Evolutionary conservation across 2,329 filamentous ascomycete genomes (phyloP), one percentile per base, ranked within the genome.

Genomic region (Didymella pinodella): DNA sequence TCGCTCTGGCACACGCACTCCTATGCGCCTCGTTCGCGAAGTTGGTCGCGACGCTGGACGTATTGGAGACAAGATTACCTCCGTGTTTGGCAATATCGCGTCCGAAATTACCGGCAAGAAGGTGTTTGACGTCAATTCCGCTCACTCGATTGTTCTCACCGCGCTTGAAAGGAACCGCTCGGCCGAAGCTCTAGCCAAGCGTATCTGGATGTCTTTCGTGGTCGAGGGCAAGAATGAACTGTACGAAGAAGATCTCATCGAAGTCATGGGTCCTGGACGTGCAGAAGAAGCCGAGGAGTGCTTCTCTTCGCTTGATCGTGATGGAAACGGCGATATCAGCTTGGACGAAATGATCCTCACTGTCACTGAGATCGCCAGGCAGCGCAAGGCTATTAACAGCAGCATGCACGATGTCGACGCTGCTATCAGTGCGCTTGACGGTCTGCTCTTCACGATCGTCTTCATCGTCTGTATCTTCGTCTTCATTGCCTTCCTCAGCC

Each of bases 401-500:
- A 96, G 93, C 78, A 96, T 98, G 92, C 93, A 96, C 80, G 95
- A 99, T 77, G 95, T 99, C 66, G 92, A 95, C 68, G 92, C 97
- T 78, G 95, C 95, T 34, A 92, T 98, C 74, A 87, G 89, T 65
- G 94, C 96, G 10, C 88, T 99, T 40, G 94, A 99, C 79, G 89
- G 90, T 64, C 86, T 99, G 51, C 84, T 98, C 20, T 85, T 92
- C 61, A 89, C 90, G 54, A 86, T 97, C 41, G 91, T 96, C 36
- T 83, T 93, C 51, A 82, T 98, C 52, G 85, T 96, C 59, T 86
- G 90, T 68, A 80, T 97, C 72, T 90, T 97, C 74, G 88, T 96
- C 68, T 96, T 96, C 79, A 87, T 97, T 67, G 90, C 91, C 29
- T 97, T 97, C 80, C 90, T 98, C 78, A 92, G 94, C 74, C 89